Evolutionary conservation across 108 stramenopile species (phyloP).

Genomic region (Pelagomonas calceolata): DNA sequence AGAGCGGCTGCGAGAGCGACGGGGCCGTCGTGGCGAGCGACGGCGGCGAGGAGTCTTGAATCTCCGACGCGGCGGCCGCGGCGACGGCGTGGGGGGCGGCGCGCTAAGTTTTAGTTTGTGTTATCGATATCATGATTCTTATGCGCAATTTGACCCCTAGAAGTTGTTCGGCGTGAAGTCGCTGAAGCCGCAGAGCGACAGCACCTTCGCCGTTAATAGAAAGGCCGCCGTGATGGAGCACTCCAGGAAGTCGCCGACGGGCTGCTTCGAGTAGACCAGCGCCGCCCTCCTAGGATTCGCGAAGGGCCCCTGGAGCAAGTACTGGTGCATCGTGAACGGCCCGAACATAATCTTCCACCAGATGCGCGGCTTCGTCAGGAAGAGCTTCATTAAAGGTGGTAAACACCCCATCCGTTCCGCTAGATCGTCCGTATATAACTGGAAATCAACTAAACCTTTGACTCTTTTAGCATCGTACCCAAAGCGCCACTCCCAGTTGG

Average conservation of each 20-base stretch:
- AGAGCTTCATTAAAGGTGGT: constrained; percentile 24
- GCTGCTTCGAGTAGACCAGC: constrained; percentile 24
- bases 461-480: constrained; percentile 31
- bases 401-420: constrained; percentile 18
- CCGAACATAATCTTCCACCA: constrained; percentile 37
- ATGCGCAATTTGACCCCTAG: too few relatives aligned
- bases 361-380: constrained; percentile 25
- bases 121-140: too few relatives aligned
- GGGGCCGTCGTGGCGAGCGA: too few relatives aligned
- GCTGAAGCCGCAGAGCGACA: constrained; percentile 20
- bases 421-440: constrained; percentile 26
- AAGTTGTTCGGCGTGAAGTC: constrained; percentile 28
- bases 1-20: too few relatives aligned
- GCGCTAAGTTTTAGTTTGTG: too few relatives aligned
- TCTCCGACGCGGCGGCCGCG: too few relatives aligned
- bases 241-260: constrained; percentile 30
- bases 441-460: constrained; percentile 31
- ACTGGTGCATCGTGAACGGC: constrained; percentile 39
- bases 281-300: constrained; percentile 22
- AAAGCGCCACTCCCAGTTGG: constrained; percentile 30
- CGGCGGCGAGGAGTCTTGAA: too few relatives aligned
- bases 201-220: constrained; percentile 29
- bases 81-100: too few relatives aligned
- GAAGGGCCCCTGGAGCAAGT: constrained; percentile 22
- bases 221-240: constrained; percentile 29